A percentile compares a stretch with the other conserved stretches of the same genome.
phyloP scores from a whole-genome alignment of 2,329 filamentous ascomycete species.

The Nemania bipapillata region DNA sequence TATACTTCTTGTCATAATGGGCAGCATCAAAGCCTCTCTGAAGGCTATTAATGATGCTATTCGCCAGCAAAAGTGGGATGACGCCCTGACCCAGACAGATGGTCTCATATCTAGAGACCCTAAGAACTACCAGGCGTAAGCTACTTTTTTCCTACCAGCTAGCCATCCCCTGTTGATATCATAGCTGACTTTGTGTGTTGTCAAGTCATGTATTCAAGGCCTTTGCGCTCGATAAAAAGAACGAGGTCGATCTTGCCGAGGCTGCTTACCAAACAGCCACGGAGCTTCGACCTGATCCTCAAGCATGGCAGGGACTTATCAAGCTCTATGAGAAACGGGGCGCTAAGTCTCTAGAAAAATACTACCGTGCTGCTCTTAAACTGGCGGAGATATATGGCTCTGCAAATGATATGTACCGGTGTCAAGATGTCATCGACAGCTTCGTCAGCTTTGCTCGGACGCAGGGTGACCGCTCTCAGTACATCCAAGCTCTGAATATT shows the following conservation, averaged over 20 bases:
- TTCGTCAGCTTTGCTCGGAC: slow-evolving; percentile 78
- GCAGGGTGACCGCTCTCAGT: slow-evolving; percentile 77
- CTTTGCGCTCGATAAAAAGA: slow-evolving; percentile 82
- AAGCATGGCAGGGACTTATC: slow-evolving; percentile 90
- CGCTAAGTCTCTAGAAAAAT: slow-evolving; percentile 73
- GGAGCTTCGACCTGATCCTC: slow-evolving; percentile 77
- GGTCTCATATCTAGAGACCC: slow-evolving; percentile 76
- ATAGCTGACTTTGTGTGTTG: slow-evolving; percentile 8
- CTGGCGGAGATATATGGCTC: slow-evolving; percentile 80
- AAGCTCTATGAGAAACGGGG: slow-evolving; percentile 85
- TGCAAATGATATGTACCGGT: slow-evolving; percentile 71
- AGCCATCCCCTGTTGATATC: not conserved
- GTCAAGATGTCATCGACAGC: slow-evolving; percentile 78
- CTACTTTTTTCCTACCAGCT: slow-evolving; percentile 26
- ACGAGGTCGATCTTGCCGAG: slow-evolving; percentile 77
- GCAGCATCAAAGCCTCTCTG: slow-evolving; percentile 74
- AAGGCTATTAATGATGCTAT: slow-evolving; percentile 84
- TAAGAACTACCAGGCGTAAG: slow-evolving; percentile 83
- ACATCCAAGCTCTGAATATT: slow-evolving; percentile 78
- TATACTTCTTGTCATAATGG: slow-evolving; percentile 55
- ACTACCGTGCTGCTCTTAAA: slow-evolving; percentile 76
- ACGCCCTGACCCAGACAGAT: slow-evolving; percentile 75
- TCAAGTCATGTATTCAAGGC: slow-evolving; percentile 83
- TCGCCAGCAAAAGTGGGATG: slow-evolving; percentile 80
- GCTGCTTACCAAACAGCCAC: slow-evolving; percentile 79